Base-by-base conservation (phyloP, 208 protist species). In the Wallacemonas sp. region DNA sequence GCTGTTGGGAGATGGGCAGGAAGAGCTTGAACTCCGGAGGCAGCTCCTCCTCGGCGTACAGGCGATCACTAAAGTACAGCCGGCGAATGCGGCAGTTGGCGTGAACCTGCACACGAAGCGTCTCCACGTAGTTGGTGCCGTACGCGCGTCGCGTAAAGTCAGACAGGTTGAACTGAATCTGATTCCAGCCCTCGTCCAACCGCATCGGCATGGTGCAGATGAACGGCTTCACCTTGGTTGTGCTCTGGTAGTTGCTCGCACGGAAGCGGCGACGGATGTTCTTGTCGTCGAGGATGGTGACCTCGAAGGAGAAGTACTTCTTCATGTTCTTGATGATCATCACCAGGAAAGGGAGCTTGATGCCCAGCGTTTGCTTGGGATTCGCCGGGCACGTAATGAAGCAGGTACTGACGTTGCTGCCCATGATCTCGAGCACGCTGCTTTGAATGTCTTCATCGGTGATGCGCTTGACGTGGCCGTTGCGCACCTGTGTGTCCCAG, bases 181-280 rank as follows among this genome's bases (percentile, higher is more conserved):
- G 98, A 63, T 99, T 99, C 98, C 98, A 99, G 6, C 98, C 98
- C 76, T 98, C 98, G 60, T 99, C 98, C 0, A 99, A 85, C 9
- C 97, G 85, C 97, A 99, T 98, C 8, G 99, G 99, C 97, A 99
- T 99, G 12, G 98, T 99, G 85, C 98, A 99, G 61, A 99, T 99
- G 76, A 99, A 99, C 4, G 97, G 97, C 86, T 99, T 99, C 32
- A 99, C 97, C 46, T 98, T 90, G 19, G 98, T 99, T 6, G 93
- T 98, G 45, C 88, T 93, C 87, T 99, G 97, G 73, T 99, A 99
- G 82, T 99, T 99, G 45, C 95, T 99, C 30, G 98, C 98, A 13
- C 99, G 81, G 81, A 99, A 99, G 36, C 98, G 88, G 26, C 98
- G 88, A 19, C 91, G 86, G 42, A 99, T 96, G 71, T 98, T 98